Conservation (phyloP, 108 stramenopile species). For the Cyclostephanos invisitatus region DNA sequence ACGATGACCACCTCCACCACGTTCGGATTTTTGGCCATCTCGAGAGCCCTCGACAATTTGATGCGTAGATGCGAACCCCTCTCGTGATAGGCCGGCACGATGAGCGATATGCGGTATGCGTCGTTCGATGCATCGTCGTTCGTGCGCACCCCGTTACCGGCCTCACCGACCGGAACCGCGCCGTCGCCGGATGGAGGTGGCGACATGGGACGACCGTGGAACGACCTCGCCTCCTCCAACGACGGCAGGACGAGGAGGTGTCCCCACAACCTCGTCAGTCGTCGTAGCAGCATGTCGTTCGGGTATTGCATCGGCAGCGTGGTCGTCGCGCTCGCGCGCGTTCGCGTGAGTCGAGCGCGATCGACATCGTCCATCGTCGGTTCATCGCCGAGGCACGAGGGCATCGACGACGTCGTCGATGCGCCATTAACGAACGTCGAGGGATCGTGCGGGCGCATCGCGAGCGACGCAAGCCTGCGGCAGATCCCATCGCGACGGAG, state of each 20-base stretch:
- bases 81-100: slow-evolving; percentile 65
- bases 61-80: slow-evolving; percentile 33
- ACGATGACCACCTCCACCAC: slow-evolving; percentile 62
- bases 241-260: slow-evolving; percentile 34
- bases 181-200: not conserved
- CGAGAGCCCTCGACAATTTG: slow-evolving; percentile 29
- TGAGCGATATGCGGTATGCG: slow-evolving; percentile 58
- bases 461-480: slow-evolving; percentile 47
- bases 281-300: slow-evolving; percentile 24
- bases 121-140: slow-evolving; percentile 4
- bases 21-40: slow-evolving; percentile 28
- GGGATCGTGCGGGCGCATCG: slow-evolving; percentile 46
- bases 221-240: slow-evolving; percentile 40
- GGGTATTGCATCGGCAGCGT: slow-evolving; percentile 34
- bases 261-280: slow-evolving; percentile 38
- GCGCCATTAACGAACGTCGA: slow-evolving; percentile 9
- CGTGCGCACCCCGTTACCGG: slow-evolving; percentile 3
- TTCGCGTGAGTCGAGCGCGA: no score
- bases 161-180: not conserved
- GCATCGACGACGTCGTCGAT: slow-evolving; percentile 12
- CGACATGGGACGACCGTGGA: not conserved
- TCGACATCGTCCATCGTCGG: no score
- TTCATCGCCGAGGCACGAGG: no score
- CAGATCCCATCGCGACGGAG: slow-evolving; percentile 40
- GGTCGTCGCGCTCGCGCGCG: not conserved